Percentiles rank a stretch among this genome's conserved stretches.
Conservation (phyloP, 2,329 filamentous ascomycete species). For the Pseudogymnoascus sp. region DNA sequence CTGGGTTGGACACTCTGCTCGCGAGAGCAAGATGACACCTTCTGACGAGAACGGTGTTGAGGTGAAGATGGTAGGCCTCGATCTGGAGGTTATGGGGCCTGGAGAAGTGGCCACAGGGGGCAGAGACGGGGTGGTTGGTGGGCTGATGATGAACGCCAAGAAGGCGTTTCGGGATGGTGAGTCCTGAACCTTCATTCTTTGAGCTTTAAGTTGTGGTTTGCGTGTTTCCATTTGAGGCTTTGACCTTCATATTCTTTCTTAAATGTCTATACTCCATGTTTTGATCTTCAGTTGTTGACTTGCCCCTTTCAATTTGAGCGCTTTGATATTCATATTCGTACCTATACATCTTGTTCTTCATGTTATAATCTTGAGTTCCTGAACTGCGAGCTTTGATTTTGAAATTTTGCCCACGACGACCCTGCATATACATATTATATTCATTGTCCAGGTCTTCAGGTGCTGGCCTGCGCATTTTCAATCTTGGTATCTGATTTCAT, state of each 20-base stretch:
- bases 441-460: neutral
- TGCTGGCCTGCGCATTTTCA: neutral
- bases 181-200: neutral
- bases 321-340: neutral
- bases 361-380: neutral
- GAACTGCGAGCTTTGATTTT: neutral
- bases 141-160: neutral
- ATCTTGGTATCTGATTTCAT: neutral
- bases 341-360: neutral
- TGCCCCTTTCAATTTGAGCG: neutral
- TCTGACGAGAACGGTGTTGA: neutral
- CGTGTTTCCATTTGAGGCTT: neutral
- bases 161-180: neutral
- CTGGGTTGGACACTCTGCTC: neutral
- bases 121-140: neutral
- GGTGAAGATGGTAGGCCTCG: neutral
- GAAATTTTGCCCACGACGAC: neutral
- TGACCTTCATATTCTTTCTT: neutral
- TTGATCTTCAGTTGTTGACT: neutral
- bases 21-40: neutral
- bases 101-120: neutral
- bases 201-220: neutral
- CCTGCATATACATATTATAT: neutral
- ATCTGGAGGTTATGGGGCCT: neutral
- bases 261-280: neutral